These are phyloP conservation scores for Russula earlei DNA, from an alignment of 768 basidiomycete genomes.

Conservation along the genomic window DNA sequence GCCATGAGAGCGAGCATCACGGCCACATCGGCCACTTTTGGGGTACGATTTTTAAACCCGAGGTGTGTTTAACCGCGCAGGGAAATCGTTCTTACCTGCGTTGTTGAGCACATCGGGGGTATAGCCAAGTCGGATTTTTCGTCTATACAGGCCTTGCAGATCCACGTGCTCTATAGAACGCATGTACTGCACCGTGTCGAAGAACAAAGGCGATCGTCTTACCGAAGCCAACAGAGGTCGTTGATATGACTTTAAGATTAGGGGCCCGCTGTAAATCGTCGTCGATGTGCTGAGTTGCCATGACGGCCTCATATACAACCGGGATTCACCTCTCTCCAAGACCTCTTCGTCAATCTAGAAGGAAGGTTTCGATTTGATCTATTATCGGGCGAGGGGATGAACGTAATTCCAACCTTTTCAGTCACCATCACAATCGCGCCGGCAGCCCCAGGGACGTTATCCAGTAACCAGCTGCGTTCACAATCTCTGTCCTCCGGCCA, in stretches of 20 bases:
- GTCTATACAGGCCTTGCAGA: slow-evolving; percentile 45
- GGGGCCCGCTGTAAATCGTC: slow-evolving; percentile 51
- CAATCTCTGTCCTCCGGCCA: slow-evolving; percentile 49
- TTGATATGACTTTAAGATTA: slow-evolving; percentile 73
- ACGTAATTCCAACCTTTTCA: slow-evolving; percentile 47
- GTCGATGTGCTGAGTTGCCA: not conserved
- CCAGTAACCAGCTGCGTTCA: slow-evolving; percentile 60
- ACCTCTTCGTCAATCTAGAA: slow-evolving; percentile 64
- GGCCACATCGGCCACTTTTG: slow-evolving; percentile 84
- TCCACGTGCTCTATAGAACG: slow-evolving; percentile 68
- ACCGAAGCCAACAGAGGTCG: slow-evolving; percentile 90
- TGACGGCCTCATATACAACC: not conserved
- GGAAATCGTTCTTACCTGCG: slow-evolving; percentile 45
- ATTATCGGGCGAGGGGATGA: slow-evolving; percentile 4
- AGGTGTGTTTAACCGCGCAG: not conserved
- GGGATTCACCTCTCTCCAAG: slow-evolving; percentile 40
- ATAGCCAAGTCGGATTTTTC: slow-evolving; percentile 70
- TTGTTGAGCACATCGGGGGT: slow-evolving; percentile 92
- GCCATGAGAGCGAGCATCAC: slow-evolving; percentile 95
- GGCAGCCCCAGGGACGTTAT: slow-evolving; percentile 55
- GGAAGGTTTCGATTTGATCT: not conserved
- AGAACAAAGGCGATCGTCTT: slow-evolving; percentile 14
- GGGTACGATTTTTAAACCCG: not conserved
- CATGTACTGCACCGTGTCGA: not conserved
- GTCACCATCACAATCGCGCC: slow-evolving; percentile 53